A percentile compares a stretch with the other conserved stretches of the same genome.
These are phyloP conservation scores for Paxillus rubicundulus DNA, from an alignment of 768 basidiomycete species.

Conservation along the genomic window DNA sequence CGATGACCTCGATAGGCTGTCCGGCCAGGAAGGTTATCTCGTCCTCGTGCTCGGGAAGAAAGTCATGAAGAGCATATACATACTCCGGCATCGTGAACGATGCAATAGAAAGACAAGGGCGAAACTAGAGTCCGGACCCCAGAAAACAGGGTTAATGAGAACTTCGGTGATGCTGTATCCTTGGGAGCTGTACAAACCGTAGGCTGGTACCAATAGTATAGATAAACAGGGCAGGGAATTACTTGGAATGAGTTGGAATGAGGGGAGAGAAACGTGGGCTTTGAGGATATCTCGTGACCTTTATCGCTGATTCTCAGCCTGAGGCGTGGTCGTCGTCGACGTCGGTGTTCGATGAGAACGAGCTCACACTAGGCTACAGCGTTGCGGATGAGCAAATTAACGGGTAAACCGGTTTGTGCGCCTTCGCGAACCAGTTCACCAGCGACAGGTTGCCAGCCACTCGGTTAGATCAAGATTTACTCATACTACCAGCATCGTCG, in stretches of 20 bases:
- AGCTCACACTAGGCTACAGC: not conserved
- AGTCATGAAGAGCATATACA: constrained; percentile 87
- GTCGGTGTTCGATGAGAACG: constrained; percentile 15
- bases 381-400: not conserved
- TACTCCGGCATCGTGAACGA: constrained; percentile 62
- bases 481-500: not conserved
- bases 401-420: not conserved
- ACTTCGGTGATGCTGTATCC: not conserved
- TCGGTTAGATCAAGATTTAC: not conserved
- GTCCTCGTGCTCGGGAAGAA: constrained; percentile 90
- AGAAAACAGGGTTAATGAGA: not conserved
- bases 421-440: constrained; percentile 2
- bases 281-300: constrained; percentile 1
- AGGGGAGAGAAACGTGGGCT: not conserved
- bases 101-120: not conserved
- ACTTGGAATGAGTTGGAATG: not conserved
- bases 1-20: constrained; percentile 84
- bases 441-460: no score
- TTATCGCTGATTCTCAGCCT: constrained; percentile 5
- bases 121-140: not conserved
- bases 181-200: not conserved
- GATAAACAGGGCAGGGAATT: no score
- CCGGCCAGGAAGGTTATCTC: constrained; percentile 85
- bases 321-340: constrained; percentile 10
- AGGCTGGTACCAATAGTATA: no score